Conservation (phyloP, 176 grass and related monocot genomes). For the Eremochloa ophiuroides region DNA sequence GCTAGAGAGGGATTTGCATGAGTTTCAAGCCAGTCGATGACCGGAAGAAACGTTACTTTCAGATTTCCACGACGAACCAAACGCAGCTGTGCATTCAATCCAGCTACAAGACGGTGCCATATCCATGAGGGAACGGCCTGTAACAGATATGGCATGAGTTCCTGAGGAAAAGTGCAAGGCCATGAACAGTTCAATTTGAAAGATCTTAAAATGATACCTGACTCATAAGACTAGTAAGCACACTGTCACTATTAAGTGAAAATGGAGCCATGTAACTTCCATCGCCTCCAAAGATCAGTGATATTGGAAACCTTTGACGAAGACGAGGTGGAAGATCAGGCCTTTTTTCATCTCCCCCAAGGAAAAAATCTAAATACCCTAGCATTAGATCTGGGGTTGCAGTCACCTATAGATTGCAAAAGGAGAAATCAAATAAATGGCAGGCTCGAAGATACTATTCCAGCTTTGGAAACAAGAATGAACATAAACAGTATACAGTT, state of each 20-base stretch:
- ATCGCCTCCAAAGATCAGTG: conserved; percentile 90
- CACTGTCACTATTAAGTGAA: conserved; percentile 94
- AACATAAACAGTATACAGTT: not conserved
- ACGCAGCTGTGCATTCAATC: conserved; percentile 89
- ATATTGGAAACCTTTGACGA: conserved; percentile 92
- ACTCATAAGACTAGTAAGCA: conserved; percentile 97
- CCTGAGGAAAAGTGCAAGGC: not conserved
- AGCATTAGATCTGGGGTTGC: conserved; percentile 95
- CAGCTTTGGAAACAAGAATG: not conserved
- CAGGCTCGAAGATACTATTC: not conserved
- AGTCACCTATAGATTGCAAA: conserved; percentile 63
- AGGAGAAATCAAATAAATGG: not conserved
- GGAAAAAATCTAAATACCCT: conserved; percentile 97
- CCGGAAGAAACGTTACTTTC: conserved; percentile 67
- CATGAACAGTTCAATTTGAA: conserved; percentile 2
- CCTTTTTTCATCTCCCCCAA: conserved; percentile 98
- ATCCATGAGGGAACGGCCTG: conserved; percentile 86
- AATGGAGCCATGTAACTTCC: conserved; percentile 99
- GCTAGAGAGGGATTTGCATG: conserved; percentile 80
- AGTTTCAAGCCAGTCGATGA: conserved; percentile 87
- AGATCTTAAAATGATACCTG: conserved; percentile 57
- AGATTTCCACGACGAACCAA: conserved; percentile 81
- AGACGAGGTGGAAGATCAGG: conserved; percentile 95
- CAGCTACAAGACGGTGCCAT: conserved; percentile 98
- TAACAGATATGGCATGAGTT: conserved; percentile 16